These are phyloP conservation scores for Cunninghamia lanceolata DNA, from an alignment of 75 land plant genomes.

Conservation along the genomic window DNA sequence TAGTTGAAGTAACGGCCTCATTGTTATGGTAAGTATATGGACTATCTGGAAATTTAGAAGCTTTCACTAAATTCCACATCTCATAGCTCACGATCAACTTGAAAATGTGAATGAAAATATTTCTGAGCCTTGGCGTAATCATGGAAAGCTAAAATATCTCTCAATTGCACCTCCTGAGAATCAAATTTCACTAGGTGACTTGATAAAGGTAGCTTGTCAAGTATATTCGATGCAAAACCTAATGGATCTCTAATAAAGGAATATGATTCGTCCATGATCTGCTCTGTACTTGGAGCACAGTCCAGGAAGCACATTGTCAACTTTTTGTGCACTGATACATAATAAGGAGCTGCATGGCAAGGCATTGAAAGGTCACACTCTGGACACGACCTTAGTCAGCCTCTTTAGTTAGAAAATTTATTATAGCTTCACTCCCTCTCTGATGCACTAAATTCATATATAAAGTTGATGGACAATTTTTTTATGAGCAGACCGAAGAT, in stretches of 20 bases:
- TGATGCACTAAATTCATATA: conserved; percentile 87
- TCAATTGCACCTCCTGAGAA: conserved; percentile 55
- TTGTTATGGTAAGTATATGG: not conserved
- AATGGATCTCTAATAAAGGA: conserved; percentile 69
- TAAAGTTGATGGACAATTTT: conserved; percentile 87
- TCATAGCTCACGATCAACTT: conserved; percentile 88
- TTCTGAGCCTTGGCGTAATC: conserved; percentile 54
- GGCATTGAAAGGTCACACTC: conserved; percentile 80
- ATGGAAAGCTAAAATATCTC: conserved; percentile 44
- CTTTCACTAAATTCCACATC: conserved; percentile 3
- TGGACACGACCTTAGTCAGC: conserved; percentile 51
- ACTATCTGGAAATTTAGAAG: not conserved
- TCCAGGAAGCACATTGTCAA: conserved; percentile 88
- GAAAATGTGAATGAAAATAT: conserved; percentile 92
- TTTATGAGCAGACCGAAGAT: conserved; percentile 52
- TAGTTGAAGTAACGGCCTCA: conserved; percentile 1
- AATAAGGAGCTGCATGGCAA: conserved; percentile 95
- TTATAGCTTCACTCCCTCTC: conserved; percentile 94
- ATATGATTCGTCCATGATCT: conserved; percentile 74
- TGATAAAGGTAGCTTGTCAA: conserved; percentile 46
- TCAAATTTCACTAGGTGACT: conserved; percentile 85
- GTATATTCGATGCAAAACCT: conserved; percentile 38
- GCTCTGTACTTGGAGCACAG: conserved; percentile 80
- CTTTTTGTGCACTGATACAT: conserved; percentile 70
- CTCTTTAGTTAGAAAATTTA: conserved; percentile 66